Evolutionary conservation across 805 yeast genomes (phyloP), one percentile per base, ranked within the genome.

Genomic region (Candida wancherniae): DNA sequence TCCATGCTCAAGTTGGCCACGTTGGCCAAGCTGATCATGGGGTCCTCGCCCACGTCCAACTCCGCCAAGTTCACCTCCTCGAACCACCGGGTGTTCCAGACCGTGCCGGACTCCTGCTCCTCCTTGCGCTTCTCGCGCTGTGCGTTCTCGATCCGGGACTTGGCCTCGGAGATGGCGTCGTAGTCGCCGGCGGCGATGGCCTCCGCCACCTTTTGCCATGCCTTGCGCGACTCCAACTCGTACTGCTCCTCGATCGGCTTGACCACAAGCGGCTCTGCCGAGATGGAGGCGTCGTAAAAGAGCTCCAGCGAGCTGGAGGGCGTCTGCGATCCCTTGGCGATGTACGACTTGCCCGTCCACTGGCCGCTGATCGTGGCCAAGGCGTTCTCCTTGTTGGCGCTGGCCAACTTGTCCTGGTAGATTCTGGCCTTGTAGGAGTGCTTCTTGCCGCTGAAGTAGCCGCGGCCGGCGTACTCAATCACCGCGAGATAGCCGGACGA

Each of bases 361-460:
- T 87, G 97, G 27, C 98, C 98, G 27, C 67, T 50, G 38, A 92
- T 79, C 10, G 94, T 83, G 61, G 74, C 84, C 34, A 86, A 60
- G 1, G 94, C 84, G 37, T 77, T 75, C 19, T 71, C 75, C 43
- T 73, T 74, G 33, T 64, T 52, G 9, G 69, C 59, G 19, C 71
- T 65, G n/a, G 71, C 63, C 16, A 61, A 58, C 30, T 57, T 49
- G 51, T 73, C 74, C 47, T 71, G 72, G 55, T 55, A 83, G 38
- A 92, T 69, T 51, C 90, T 74, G 15, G 95, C 95, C 62, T 88
- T 92, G 65, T 82, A 86, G 11, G 87, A 62, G 63, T 92, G 88
- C 67, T 88, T 90, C 69, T 88, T 90, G 48, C 98, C 98, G 13
- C 86, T 73, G 53, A 92, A 86, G 64, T 87, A 92, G 19, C 98